Evolutionary conservation across 257 asterid genomes (phyloP), one percentile per base, ranked within the genome.

Genomic region (Catharanthus roseus): DNA sequence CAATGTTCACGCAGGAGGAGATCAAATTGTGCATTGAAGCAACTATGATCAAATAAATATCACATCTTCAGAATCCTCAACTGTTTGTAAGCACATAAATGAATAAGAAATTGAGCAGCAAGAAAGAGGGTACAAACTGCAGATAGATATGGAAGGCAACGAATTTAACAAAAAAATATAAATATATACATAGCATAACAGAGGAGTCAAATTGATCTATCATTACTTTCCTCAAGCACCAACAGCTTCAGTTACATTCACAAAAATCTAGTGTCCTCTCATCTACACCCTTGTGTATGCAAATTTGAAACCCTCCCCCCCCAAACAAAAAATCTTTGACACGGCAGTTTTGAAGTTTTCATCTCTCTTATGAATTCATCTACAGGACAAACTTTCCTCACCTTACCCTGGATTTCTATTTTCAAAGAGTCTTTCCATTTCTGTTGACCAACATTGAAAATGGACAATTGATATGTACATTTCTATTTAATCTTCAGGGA

Each of bases 1-100:
- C 63, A 82, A 75, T 57, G 49, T 36, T 69, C 50, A 29, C 38
- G 60, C 24, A 56, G 69, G 62, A 74, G 36, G 36, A 19, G 58
- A 29, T 18, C 57, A 45, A 24, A 44, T 65, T 23, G 6, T 41
- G 38, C 15, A 38, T 13, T 65, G 34, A n/a, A 42, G 50, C 36
- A 11, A 47, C 24, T 3, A 11, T 21, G 71, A 47, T 67, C 42
- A 67, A 67, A 10, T 47, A 44, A 29, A 67, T 67, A 67, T 44
- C 54, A 45, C 12, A 12, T 21, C 38, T 18, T 66, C 39, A 13
- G 38, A 45, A 24, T 42, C 55, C 56, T 34, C 8, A 31, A 61
- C 26, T 16, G 24, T 31, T 19, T 34, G 0, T 19, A 34, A 62
- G 26, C 67, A 34, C 45, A 34, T 34, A 36, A 61, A 60, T 60